Evolutionary conservation across 441 rosid genomes (phyloP).

Genomic region (Populus hybrid): DNA sequence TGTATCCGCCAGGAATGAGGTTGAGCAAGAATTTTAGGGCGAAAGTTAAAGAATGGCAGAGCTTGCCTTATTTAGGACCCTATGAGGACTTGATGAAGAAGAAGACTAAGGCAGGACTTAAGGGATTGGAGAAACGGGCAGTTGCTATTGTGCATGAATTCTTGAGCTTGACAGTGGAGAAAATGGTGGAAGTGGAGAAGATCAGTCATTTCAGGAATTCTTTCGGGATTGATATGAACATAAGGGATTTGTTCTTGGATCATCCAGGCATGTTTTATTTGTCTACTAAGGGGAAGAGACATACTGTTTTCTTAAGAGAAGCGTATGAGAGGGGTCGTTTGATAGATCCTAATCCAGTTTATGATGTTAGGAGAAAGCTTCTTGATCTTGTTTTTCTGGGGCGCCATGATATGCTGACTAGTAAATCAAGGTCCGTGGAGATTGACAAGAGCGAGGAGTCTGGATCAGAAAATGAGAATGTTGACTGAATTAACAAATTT

Average conservation of each 20-base stretch:
- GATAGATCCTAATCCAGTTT: constrained; percentile 62
- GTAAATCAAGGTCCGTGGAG: constrained; percentile 26
- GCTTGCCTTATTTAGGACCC: constrained; percentile 62
- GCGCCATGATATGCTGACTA: constrained; percentile 37
- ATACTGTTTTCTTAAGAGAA: constrained; percentile 82
- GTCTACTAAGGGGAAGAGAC: constrained; percentile 78
- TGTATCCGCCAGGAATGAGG: constrained; percentile 78
- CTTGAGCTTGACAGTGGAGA: constrained; percentile 75
- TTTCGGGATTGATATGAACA: constrained; percentile 68
- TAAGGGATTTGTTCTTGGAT: constrained; percentile 80
- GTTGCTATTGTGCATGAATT: constrained; percentile 77
- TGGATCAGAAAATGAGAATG: constrained; percentile 29
- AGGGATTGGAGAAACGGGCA: constrained; percentile 65
- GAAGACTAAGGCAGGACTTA: constrained; percentile 39
- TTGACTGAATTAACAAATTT: constrained; percentile 4
- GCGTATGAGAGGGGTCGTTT: constrained; percentile 71
- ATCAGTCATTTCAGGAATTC: constrained; percentile 80
- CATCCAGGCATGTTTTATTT: constrained; percentile 83
- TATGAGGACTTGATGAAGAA: constrained; percentile 49
- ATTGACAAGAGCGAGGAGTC: constrained; percentile 10
- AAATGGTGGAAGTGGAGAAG: constrained; percentile 89
- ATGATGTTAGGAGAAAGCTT: constrained; percentile 66
- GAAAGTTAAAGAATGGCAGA: constrained; percentile 83
- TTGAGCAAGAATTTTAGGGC: constrained; percentile 65
- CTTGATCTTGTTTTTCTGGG: constrained; percentile 79